Percentiles rank a stretch among this genome's conserved stretches.
Evolutionary conservation across 83 land plant genomes (phyloP).

Genomic region (Diphasiastrum complanatum): DNA sequence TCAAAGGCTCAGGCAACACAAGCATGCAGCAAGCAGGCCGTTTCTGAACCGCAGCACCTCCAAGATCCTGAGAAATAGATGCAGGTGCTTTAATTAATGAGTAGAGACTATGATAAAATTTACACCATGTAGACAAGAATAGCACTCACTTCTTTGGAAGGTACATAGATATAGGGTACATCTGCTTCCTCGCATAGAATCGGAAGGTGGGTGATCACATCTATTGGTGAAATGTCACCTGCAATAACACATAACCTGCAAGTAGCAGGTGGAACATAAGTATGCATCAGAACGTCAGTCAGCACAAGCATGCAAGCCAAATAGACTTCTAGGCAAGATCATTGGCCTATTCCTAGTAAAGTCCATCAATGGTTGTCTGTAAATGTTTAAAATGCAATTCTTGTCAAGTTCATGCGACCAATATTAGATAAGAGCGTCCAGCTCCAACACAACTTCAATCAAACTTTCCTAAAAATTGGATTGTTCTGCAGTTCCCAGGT

Average conservation of each 20-base stretch:
- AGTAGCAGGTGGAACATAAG: neutral
- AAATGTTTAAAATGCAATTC: no score
- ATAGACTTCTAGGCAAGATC: no score
- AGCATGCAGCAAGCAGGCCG: constrained; percentile 91
- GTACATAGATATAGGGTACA: constrained; percentile 85
- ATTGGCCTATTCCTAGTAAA: no score
- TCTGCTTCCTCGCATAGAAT: constrained; percentile 85
- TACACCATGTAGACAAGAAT: neutral
- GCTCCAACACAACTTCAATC: no score
- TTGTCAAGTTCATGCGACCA: no score
- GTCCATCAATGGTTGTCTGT: no score
- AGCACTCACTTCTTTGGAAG: constrained; percentile 79
- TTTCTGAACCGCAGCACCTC: constrained; percentile 81
- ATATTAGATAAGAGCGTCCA: no score
- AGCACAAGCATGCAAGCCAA: neutral
- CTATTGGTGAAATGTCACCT: constrained; percentile 93
- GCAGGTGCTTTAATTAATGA: neutral
- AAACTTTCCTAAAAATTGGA: no score
- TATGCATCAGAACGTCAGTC: neutral
- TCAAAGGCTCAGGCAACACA: constrained; percentile 61
- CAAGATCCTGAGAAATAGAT: constrained; percentile 75
- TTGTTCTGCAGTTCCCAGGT: no score
- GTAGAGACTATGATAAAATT: neutral
- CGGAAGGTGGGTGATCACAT: constrained; percentile 94
- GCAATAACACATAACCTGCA: constrained; percentile 92